A percentile compares a stretch with the other conserved stretches of the same genome.
Evolutionary conservation across 257 asterid genomes (phyloP).

Genomic region (Fraxinus pennsylvanica): DNA sequence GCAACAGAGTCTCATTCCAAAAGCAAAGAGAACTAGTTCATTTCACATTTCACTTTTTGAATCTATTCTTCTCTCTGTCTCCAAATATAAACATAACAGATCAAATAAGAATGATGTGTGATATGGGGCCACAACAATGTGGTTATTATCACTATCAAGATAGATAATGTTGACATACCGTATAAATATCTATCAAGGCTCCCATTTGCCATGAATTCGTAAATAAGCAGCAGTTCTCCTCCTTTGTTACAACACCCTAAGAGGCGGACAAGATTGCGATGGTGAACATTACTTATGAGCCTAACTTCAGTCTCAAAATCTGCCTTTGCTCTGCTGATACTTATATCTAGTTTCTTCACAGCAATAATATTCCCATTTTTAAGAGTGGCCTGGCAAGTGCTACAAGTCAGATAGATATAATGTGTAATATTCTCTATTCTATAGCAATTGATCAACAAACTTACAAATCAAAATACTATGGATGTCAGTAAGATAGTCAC

Average conservation of each 20-base stretch:
- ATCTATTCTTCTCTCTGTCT: no score
- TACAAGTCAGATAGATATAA: background rate
- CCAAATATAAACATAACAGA: background rate
- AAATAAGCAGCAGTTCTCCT: constrained; percentile 62
- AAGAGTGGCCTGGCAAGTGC: constrained; percentile 57
- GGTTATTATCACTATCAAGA: background rate
- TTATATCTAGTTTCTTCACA: constrained; percentile 61
- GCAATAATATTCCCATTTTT: constrained; percentile 70
- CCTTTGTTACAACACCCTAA: constrained; percentile 73
- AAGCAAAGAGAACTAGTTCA: background rate
- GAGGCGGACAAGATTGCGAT: constrained; percentile 79
- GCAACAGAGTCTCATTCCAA: no score
- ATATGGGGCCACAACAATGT: background rate
- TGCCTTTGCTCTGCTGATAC: constrained; percentile 54
- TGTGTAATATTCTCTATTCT: background rate
- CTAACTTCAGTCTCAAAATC: constrained; percentile 81
- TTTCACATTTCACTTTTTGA: background rate
- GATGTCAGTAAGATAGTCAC: background rate
- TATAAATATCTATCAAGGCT: constrained; percentile 72
- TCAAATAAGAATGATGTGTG: background rate
- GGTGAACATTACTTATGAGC: constrained; percentile 87
- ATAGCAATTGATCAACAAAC: background rate
- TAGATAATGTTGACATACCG: constrained; percentile 38
- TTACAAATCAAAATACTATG: background rate
- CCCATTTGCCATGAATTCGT: constrained; percentile 81